A percentile compares a stretch with the other conserved stretches of the same genome.
phyloP scores from a whole-genome alignment of 257 asterid species.

The Solanum chmielewskii region DNA sequence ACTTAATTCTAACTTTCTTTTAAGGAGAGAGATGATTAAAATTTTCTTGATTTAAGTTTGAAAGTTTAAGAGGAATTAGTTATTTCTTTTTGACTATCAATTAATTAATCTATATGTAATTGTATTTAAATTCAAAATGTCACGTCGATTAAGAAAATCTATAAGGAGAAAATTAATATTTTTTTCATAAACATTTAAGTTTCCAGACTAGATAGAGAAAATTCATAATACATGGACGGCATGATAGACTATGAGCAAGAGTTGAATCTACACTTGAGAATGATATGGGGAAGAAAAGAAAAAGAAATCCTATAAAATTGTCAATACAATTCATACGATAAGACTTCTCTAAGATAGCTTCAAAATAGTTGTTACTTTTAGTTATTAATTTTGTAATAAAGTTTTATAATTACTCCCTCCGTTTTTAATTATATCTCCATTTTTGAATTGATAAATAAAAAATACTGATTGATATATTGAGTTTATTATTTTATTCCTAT shows the following conservation, averaged over 20 bases:
- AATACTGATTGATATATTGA: too few species aligned
- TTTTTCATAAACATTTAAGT: not conserved
- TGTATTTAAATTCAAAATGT: not conserved
- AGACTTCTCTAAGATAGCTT: not conserved
- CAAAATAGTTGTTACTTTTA: not conserved
- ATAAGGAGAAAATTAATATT: not conserved
- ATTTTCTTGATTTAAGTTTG: not conserved
- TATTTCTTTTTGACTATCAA: not conserved
- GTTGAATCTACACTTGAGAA: not conserved
- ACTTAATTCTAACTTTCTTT: not conserved
- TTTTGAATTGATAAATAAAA: too few species aligned
- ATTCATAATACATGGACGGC: not conserved
- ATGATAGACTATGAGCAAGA: not conserved
- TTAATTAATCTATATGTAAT: not conserved
- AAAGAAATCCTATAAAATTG: not conserved
- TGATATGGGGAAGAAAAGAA: not conserved
- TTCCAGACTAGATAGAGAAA: not conserved
- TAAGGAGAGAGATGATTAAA: too few species aligned
- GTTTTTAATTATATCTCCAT: too few species aligned
- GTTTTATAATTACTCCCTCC: too few species aligned
- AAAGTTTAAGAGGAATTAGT: not conserved
- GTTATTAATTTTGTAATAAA: too few species aligned
- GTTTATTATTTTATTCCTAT: too few species aligned
- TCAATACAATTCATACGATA: not conserved
- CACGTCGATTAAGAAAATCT: not conserved